Evolutionary conservation across 1,284 basidiomycete species (phyloP), one percentile per base, ranked within the genome.

Genomic region (Trametes hirsuta): DNA sequence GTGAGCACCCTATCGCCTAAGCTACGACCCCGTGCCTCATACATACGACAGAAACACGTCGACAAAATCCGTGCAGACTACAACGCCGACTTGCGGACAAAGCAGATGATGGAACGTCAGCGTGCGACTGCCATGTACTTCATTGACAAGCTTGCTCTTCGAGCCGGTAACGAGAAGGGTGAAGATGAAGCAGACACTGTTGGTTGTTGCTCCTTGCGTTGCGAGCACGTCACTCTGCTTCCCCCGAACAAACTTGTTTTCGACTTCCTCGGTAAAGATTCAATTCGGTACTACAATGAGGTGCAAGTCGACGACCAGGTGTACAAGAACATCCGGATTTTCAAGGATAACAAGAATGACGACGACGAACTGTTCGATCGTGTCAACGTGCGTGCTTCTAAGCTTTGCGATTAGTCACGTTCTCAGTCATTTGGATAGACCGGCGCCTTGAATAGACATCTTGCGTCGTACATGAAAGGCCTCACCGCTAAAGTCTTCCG

Each of bases 131-230:
- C 95, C 11, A 93, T 98, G 87, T 98, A 98, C 76, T 94, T 98
- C 77, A 98, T 98, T 70, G 95, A 98, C 77, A 86, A 86, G 69
- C 84, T 97, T 30, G 96, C 95, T 24, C 89, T 98, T 73, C 93
- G 95, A 83, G 95, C 95, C 48, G 95, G 95, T 71, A 98, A 98
- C 76, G 96, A 98, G 77, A 98, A 98, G 77, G 95, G 95, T 47
- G 96, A 97, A 70, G 95, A 98, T 66, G 95, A 98, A 76, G 95
- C 95, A 1, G 95, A 98, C 73, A 98, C 95, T 0, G 94, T 98
- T 58, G 95, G 95, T 73, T 98, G 96, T 78, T 98, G 95, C 75
- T 97, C 95, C 14, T 77, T 98, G 52, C 93, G 95, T 24, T 95
- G 90, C 74, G 94, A 98, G 74, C 95, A 98, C 74, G 88, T 98